These are phyloP conservation scores for Phytophthora aleatoria DNA, from an alignment of 352 stramenopile genomes.

Conservation along the genomic window DNA sequence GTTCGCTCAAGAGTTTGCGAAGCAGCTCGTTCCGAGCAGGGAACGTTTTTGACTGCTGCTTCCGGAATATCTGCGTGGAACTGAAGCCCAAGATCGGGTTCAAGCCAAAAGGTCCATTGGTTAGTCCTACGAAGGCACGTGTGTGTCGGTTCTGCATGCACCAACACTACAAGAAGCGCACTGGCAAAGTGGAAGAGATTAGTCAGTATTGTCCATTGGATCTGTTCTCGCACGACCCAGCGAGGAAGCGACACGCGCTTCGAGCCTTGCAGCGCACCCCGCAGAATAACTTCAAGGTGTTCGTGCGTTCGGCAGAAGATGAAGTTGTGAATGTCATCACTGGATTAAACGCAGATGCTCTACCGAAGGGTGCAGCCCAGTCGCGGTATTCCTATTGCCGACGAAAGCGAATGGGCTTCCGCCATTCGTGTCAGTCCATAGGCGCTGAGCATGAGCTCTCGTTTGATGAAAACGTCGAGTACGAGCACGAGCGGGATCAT, in stretches of 20 bases:
- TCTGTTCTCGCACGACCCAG: constrained; percentile 74
- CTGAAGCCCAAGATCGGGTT: constrained; percentile 90
- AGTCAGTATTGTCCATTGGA: constrained; percentile 86
- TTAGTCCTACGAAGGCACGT: constrained; percentile 61
- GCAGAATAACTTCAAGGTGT: constrained; percentile 92
- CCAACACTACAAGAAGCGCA: constrained; percentile 81
- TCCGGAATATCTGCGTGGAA: constrained; percentile 87
- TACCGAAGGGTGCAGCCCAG: constrained; percentile 71
- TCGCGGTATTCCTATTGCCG: constrained; percentile 72
- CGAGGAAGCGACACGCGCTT: constrained; percentile 63
- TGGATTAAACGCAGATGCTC: constrained; percentile 63
- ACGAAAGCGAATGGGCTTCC: constrained; percentile 78
- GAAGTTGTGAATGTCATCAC: constrained; percentile 84
- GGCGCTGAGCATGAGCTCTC: constrained; percentile 52
- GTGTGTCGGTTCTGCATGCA: constrained; percentile 91
- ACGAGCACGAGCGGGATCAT: constrained; percentile 43
- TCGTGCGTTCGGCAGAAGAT: constrained; percentile 81
- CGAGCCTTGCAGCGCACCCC: constrained; percentile 74
- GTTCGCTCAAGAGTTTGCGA: constrained; percentile 23
- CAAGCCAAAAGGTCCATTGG: constrained; percentile 58
- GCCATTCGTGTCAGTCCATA: constrained; percentile 78
- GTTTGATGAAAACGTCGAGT: constrained; percentile 37
- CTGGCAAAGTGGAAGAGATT: constrained; percentile 80
- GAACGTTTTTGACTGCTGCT: constrained; percentile 87
- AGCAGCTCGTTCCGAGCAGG: constrained; percentile 48